Evolutionary conservation across 805 yeast genomes (phyloP).

Genomic region (Yueomyces sinensis): DNA sequence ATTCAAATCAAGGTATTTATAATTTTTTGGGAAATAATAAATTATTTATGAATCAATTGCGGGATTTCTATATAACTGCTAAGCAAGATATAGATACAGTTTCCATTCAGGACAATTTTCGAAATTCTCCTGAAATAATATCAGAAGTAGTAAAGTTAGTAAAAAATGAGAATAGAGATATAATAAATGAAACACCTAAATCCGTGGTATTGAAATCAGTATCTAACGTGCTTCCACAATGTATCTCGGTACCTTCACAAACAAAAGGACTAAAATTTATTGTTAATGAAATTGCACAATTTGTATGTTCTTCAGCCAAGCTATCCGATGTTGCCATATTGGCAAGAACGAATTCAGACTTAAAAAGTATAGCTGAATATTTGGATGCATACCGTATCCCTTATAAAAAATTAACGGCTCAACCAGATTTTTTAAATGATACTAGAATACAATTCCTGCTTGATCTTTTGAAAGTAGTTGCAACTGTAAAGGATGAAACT

Average conservation of each 20-base stretch:
- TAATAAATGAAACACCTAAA: neutral
- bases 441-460: slow-evolving; percentile 27
- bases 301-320: slow-evolving; percentile 14
- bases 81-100: slow-evolving; percentile 16
- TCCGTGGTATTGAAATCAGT: slow-evolving; percentile 6
- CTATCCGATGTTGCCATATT: slow-evolving; percentile 37
- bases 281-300: slow-evolving; percentile 10
- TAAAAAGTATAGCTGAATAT: slow-evolving; percentile 27
- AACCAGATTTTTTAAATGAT: slow-evolving; percentile 40
- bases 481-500: neutral
- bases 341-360: slow-evolving; percentile 37
- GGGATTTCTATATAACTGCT: slow-evolving; percentile 5
- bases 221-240: slow-evolving; percentile 8
- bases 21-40: slow-evolving; percentile 46
- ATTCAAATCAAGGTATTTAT: slow-evolving; percentile 57
- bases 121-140: slow-evolving; percentile 45
- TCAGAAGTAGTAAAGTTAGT: slow-evolving; percentile 1
- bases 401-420: slow-evolving; percentile 30
- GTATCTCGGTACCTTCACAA: slow-evolving; percentile 5
- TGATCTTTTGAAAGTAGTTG: slow-evolving; percentile 32
- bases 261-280: slow-evolving; percentile 14
- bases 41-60: slow-evolving; percentile 18
- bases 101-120: slow-evolving; percentile 38
- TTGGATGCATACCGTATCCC: slow-evolving; percentile 32
- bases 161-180: neutral